Percentiles rank a stretch among this genome's conserved stretches.
These are phyloP conservation scores for Mortierella sp. DNA, from an alignment of 371 early-diverging fungal species.

Conservation along the genomic window DNA sequence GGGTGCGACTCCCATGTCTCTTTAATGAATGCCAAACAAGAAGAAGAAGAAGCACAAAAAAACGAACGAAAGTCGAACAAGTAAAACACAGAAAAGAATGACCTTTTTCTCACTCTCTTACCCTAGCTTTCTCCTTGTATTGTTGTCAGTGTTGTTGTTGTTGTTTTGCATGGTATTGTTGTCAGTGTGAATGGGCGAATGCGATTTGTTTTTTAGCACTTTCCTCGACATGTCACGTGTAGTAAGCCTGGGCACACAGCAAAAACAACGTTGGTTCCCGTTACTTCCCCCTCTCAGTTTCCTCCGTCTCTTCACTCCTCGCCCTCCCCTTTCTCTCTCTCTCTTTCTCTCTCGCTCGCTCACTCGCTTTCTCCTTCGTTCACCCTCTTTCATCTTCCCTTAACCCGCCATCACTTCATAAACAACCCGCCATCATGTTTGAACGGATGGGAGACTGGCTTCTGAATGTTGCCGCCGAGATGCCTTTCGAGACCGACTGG, in stretches of 20 bases:
- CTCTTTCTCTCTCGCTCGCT: neutral
- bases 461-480: slow-evolving; percentile 63
- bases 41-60: neutral
- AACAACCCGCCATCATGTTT: slow-evolving; percentile 34
- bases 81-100: neutral
- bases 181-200: neutral
- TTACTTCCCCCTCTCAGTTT: neutral
- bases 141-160: neutral
- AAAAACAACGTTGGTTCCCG: neutral
- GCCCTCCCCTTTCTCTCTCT: neutral
- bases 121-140: too few relatives aligned
- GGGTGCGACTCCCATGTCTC: slow-evolving; percentile 35
- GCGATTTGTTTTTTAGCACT: too few relatives aligned
- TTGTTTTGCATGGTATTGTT: too few relatives aligned
- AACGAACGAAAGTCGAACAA: neutral
- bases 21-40: slow-evolving; percentile 8
- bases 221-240: neutral
- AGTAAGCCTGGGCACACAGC: neutral
- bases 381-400: neutral
- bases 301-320: neutral
- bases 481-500: slow-evolving; percentile 71
- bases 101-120: neutral
- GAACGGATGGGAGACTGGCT: slow-evolving; percentile 57
- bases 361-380: neutral
- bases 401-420: neutral